Evolutionary conservation across 2,329 filamentous ascomycete genomes (phyloP), one percentile per base, ranked within the genome.

Genomic region (Thielaviopsis punctulata): DNA sequence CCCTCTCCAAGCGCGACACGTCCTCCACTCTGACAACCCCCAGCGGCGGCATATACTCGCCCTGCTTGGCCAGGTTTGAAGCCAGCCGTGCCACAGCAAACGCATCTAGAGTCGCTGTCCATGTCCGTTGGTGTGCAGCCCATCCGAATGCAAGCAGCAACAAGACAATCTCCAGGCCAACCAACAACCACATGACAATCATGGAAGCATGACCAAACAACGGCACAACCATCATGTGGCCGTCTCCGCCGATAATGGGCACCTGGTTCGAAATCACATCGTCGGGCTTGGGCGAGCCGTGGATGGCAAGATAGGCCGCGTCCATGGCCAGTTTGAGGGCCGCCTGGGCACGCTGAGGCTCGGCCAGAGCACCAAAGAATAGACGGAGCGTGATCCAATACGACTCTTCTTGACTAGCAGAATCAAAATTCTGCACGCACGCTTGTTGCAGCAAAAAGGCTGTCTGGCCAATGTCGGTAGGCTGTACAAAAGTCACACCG

Each of bases 161-260:
- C n/a, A 48, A 36, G 5, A 55, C 12, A 9, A 52, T 19, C 30
- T 55, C 49, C 25, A 55, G 27, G 2, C 49, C 33, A 2, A 30
- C 46, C 1, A 52, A 15, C 10, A 51, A 15, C 53, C 53, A 55
- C 53, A 55, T 52, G 21, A 55, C 36, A 41, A 52, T 23, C 45
- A 52, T 51, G 8, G 24, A 22, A 7, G 33, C 49, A 3, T 45
- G 48, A 25, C 49, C 41, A 33, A 55, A 49, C 27, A 18, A 12
- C 21, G 49, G 45, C 39, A 25, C 45, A 21, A 52, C 23, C 25
- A 55, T 49, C 19, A 55, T 10, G 21, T 55, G 53, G 21, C 53
- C 53, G 15, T 47, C 46, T 2, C 53, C 53, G 21, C 53, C 53
- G 27, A 55, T 55, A 8, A 55, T n/a, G 41, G 53, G 53, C 21